Conservation (phyloP, 78 protist genomes). For the Planoprotostelium fungivorum region DNA sequence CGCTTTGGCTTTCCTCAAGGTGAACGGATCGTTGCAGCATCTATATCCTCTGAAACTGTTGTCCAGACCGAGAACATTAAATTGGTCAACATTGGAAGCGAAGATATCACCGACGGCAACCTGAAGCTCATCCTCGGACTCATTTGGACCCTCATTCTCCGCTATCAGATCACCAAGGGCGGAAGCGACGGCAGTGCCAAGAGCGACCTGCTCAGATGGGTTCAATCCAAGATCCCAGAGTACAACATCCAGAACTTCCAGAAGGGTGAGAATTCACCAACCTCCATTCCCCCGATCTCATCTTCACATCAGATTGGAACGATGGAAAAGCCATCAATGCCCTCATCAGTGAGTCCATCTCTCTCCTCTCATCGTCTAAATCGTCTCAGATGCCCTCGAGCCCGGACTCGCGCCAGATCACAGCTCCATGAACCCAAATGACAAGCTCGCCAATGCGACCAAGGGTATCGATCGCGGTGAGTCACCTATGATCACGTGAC, state of each 20-base stretch:
- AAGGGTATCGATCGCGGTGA: constrained; percentile 1
- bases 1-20: constrained; percentile 44
- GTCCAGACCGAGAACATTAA: constrained; percentile 53
- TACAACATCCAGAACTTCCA: constrained; percentile 3
- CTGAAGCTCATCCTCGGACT: constrained; percentile 73
- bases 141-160: constrained; percentile 75
- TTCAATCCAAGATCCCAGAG: constrained; percentile 12
- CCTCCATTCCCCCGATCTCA: neutral
- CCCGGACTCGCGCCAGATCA: neutral
- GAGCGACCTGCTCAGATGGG: constrained; percentile 73
- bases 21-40: too few relatives aligned
- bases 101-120: constrained; percentile 67
- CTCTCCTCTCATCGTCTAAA: neutral
- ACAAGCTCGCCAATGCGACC: neutral
- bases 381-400: neutral
- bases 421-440: neutral
- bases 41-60: too few relatives aligned
- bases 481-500: neutral
- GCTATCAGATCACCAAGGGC: constrained; percentile 73
- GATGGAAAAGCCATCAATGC: neutral
- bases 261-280: neutral
- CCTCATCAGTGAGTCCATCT: neutral
- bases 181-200: constrained; percentile 51
- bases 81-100: constrained; percentile 74
- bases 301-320: neutral